A percentile compares a stretch with the other conserved stretches of the same genome.
These are phyloP conservation scores for Paecilomyces sp. DNA, from an alignment of 2,329 filamentous ascomycete genomes.

Conservation along the genomic window DNA sequence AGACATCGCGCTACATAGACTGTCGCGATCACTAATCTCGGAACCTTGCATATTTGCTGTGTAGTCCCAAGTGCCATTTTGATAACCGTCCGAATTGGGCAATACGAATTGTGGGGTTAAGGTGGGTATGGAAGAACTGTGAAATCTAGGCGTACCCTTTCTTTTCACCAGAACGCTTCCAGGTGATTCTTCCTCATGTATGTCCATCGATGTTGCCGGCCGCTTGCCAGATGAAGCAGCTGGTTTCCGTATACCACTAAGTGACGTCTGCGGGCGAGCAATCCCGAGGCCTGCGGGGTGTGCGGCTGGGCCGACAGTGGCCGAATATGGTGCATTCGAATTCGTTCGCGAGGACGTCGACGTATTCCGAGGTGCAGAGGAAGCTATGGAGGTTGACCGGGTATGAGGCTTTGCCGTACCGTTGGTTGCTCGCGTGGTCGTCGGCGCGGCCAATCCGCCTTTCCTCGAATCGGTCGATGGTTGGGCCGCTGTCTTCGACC, in stretches of 20 bases:
- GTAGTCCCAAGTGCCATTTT: conserved; percentile 8
- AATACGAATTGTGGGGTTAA: conserved; percentile 7
- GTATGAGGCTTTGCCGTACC: conserved; percentile 36
- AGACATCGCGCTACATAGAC: neutral
- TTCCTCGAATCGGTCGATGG: conserved; percentile 39
- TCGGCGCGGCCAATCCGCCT: conserved; percentile 1
- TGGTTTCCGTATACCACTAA: conserved; percentile 44
- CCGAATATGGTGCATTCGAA: conserved; percentile 46
- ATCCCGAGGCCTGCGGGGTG: conserved; percentile 39
- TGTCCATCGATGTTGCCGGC: conserved; percentile 36
- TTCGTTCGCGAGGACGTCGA: conserved; percentile 39
- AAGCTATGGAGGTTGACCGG: conserved; percentile 27
- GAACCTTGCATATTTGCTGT: conserved; percentile 12
- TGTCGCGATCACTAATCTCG: conserved; percentile 18
- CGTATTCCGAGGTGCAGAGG: conserved; percentile 29
- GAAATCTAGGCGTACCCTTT: conserved; percentile 45
- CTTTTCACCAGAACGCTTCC: conserved; percentile 37
- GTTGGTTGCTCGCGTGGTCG: conserved; percentile 24
- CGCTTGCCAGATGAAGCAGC: conserved; percentile 36
- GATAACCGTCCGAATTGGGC: conserved; percentile 6
- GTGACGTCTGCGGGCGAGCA: conserved; percentile 47
- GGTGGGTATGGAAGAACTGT: conserved; percentile 21
- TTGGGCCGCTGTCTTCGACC: conserved; percentile 43
- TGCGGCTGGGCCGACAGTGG: conserved; percentile 48
- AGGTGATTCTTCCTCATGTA: conserved; percentile 29